Evolutionary conservation across 495 filamentous ascomycete genomes (phyloP).

Genomic region (Talaromyces stipitatus): DNA sequence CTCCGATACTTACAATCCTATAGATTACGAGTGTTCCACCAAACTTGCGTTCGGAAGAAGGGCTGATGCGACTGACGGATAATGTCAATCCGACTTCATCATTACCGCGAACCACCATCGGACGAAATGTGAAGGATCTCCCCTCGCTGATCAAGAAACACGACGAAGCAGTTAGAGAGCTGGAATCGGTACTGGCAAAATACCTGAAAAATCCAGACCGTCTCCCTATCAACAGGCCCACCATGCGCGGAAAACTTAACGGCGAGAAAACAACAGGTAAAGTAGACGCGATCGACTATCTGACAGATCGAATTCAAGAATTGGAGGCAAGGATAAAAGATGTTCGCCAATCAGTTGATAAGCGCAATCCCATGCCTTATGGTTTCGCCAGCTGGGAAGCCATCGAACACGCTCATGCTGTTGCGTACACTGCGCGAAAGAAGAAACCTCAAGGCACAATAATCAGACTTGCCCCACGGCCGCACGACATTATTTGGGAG

Average conservation of each 20-base stretch:
- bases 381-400: constrained; percentile 90
- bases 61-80: constrained; percentile 73
- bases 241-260: constrained; percentile 64
- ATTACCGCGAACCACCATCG: constrained; percentile 72
- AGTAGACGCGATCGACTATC: constrained; percentile 90
- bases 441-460: constrained; percentile 77
- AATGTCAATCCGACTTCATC: constrained; percentile 64
- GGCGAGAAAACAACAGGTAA: constrained; percentile 35
- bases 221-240: constrained; percentile 70
- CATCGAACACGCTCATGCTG: constrained; percentile 79
- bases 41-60: constrained; percentile 69
- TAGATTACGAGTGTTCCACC: constrained; percentile 81
- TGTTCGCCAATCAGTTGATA: constrained; percentile 72
- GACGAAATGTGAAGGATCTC: constrained; percentile 82
- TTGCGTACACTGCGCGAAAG: constrained; percentile 71
- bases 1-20: constrained; percentile 2
- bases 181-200: constrained; percentile 77
- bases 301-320: constrained; percentile 74
- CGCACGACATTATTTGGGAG: constrained; percentile 93
- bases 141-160: constrained; percentile 81
- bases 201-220: constrained; percentile 83
- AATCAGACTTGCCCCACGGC: constrained; percentile 71
- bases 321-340: constrained; percentile 81
- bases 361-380: constrained; percentile 78
- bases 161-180: constrained; percentile 64